Evolutionary conservation across 1,284 basidiomycete species (phyloP), one percentile per base, ranked within the genome.

Genomic region (Clitocybe nebularis): DNA sequence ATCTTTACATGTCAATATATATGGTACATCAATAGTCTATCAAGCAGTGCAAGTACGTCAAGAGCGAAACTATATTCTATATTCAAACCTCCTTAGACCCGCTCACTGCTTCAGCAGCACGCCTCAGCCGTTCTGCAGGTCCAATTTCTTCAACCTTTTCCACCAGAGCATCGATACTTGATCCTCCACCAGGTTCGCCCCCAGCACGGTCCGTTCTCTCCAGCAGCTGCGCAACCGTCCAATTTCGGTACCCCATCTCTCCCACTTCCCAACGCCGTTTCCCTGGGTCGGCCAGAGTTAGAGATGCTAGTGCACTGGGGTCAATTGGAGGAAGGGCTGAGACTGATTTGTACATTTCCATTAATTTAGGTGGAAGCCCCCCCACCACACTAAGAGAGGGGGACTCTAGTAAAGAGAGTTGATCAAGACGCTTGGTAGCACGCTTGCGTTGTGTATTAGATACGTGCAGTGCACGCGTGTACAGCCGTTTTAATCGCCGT

Each of bases 261-360:
- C 69, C 76, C 20, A 72, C 77, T 62, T 88, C 85, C 84, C 84
- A 88, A 21, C 71, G 70, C 7, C 81, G 72, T 59, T 84, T 86
- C 5, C 81, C 79, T 0, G 79, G 77, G 47, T 82, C 80, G 1
- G 62, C 51, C 16, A 68, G 51, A 10, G 62, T 56, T 9, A 73
- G 61, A 3, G 68, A 63, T 5, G 67, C 59, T 9, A 69, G 58
- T 2, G 64, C 59, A 0, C 71, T 62, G 8, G 71, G 63, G 32
- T 77, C 75, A 39, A 76, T 61, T 0, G 71, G 62, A 0, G 81
- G 77, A 1, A 86, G 68, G 0, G 72, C 58, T 0, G 72, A 66
- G 8, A 77, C 61, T 1, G 67, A 56, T 10, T 61, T 52, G 56
- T 77, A 75, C 69, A 84, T 66, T 3, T 47, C 52, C 36, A 59